These are phyloP conservation scores for Pseudocercospora cruenta DNA, from an alignment of 2,329 filamentous ascomycete species.

Conservation along the genomic window DNA sequence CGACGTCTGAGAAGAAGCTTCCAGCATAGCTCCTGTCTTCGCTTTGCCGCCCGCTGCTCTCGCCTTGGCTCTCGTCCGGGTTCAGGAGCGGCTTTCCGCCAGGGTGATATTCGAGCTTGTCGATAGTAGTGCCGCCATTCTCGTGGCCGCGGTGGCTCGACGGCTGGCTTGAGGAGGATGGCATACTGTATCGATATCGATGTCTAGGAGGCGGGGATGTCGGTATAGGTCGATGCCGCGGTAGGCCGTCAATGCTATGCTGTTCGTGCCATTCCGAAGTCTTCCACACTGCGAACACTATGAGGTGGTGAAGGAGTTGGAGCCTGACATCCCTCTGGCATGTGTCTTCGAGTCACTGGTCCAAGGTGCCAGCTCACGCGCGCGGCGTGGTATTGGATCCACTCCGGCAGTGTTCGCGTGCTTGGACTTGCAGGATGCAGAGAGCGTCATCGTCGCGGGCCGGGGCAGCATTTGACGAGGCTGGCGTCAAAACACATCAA, in stretches of 20 bases:
- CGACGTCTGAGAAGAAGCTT: conserved; percentile 63
- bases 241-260: neutral
- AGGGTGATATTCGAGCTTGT: conserved; percentile 55
- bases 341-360: neutral
- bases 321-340: neutral
- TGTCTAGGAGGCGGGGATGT: neutral
- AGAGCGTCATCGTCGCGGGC: too few relatives aligned
- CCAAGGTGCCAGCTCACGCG: neutral
- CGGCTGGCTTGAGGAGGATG: conserved; percentile 23
- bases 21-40: conserved; percentile 53
- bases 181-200: conserved; percentile 14
- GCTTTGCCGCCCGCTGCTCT: conserved; percentile 39
- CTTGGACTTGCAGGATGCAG: too few relatives aligned
- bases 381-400: neutral
- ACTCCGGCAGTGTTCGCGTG: neutral
- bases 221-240: neutral
- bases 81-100: conserved; percentile 46
- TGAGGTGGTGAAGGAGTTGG: neutral
- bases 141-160: conserved; percentile 25
- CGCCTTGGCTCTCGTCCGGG: conserved; percentile 34
- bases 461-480: neutral
- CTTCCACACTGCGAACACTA: neutral
- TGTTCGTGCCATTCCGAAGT: neutral
- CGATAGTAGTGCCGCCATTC: conserved; percentile 41
- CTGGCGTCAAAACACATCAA: neutral